Conservation (phyloP, 148 eudicot species). For the Rheum nobile region DNA sequence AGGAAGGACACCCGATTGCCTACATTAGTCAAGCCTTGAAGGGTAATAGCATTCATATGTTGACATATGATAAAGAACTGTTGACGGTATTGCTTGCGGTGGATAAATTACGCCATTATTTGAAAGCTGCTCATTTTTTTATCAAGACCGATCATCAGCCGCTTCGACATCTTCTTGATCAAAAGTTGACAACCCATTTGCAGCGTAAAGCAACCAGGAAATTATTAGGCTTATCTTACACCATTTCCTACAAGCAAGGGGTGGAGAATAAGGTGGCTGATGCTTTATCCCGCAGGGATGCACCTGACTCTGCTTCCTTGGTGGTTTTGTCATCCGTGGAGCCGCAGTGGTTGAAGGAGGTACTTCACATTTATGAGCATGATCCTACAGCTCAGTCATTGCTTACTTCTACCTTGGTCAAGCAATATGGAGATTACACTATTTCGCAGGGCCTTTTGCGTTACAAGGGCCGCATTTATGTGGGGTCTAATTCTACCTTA, state of each 20-base stretch:
- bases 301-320: fast-evolving
- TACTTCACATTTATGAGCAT: too few species aligned
- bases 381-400: not conserved
- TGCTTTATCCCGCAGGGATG: not conserved
- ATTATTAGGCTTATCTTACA: not conserved
- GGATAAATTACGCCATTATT: too few species aligned
- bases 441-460: not conserved
- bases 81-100: too few species aligned
- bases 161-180: not conserved
- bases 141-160: not conserved
- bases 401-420: not conserved
- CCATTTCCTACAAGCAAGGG: not conserved
- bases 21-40: too few species aligned
- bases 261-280: not conserved
- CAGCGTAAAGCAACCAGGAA: not conserved
- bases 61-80: too few species aligned
- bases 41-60: too few species aligned
- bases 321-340: not conserved
- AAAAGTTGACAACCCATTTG: not conserved
- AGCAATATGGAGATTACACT: too few species aligned
- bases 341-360: not conserved
- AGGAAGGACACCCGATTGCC: too few species aligned
- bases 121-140: not conserved
- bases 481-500: not conserved
- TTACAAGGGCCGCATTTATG: not conserved